phyloP scores from a whole-genome alignment of 2,329 filamentous ascomycete species.

The Ceratocystis eucalypticola region DNA sequence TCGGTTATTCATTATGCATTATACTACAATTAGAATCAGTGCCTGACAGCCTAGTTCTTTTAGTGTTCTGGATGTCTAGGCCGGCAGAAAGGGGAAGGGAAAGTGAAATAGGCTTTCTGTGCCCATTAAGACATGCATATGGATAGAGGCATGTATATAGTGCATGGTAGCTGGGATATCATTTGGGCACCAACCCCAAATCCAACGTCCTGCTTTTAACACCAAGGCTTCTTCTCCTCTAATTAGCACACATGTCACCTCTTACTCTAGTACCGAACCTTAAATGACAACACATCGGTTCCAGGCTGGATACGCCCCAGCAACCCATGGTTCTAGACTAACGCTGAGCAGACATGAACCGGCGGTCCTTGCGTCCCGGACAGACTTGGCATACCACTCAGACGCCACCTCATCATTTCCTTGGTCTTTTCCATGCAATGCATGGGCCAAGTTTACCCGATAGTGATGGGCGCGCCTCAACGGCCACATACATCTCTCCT shows the following conservation, averaged over 20 bases:
- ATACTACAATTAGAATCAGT: background rate
- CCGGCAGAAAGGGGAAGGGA: background rate
- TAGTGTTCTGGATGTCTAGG: background rate
- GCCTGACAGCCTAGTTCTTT: background rate
- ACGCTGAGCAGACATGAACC: background rate
- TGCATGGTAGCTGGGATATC: too few species aligned
- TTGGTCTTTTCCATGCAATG: background rate
- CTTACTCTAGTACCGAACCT: background rate
- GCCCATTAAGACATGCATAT: background rate
- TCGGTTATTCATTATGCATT: background rate
- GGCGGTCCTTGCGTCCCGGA: background rate
- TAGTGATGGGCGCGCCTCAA: too few species aligned
- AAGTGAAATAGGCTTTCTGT: background rate
- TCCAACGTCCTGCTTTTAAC: background rate
- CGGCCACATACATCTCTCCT: too few species aligned
- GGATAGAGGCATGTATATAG: too few species aligned
- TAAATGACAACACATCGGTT: background rate
- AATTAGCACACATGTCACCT: background rate
- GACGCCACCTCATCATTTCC: background rate
- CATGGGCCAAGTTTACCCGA: too few species aligned
- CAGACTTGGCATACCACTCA: too few species aligned
- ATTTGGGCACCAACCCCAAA: background rate
- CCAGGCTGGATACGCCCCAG: too few species aligned
- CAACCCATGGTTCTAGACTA: background rate
- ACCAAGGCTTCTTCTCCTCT: background rate